These are phyloP conservation scores for Phialophora expanda DNA, from an alignment of 2,329 filamentous ascomycete species.

Conservation along the genomic window DNA sequence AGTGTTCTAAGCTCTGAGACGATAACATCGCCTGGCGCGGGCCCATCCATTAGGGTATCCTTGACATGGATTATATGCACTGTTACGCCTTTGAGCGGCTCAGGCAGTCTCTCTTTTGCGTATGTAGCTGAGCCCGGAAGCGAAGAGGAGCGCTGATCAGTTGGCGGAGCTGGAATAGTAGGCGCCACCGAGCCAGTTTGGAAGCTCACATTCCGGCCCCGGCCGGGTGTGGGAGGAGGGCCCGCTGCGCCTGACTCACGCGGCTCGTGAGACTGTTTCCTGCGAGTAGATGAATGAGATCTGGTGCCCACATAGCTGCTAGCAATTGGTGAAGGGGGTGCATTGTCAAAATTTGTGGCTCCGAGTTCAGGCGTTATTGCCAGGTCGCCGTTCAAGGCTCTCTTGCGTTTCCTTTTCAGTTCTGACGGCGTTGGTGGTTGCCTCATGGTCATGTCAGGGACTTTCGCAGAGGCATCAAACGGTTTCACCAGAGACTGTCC, in stretches of 20 bases:
- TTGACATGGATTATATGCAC: slow-evolving; percentile 95
- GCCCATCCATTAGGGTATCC: slow-evolving; percentile 77
- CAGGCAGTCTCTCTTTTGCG: slow-evolving; percentile 24
- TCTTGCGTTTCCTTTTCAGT: slow-evolving; percentile 50
- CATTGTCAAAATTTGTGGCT: slow-evolving; percentile 24
- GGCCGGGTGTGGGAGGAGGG: slow-evolving; percentile 10
- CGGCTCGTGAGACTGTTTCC: slow-evolving; percentile 29
- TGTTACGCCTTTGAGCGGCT: slow-evolving; percentile 69
- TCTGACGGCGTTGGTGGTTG: slow-evolving; percentile 35
- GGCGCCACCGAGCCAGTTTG: slow-evolving; percentile 18
- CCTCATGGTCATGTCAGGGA: slow-evolving; percentile 28
- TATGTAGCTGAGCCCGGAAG: neutral
- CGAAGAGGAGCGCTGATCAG: slow-evolving; percentile 2
- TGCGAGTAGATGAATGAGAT: slow-evolving; percentile 20
- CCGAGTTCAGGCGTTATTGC: slow-evolving; percentile 33
- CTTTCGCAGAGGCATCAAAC: slow-evolving; percentile 5
- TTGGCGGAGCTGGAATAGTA: slow-evolving; percentile 2
- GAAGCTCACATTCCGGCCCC: slow-evolving; percentile 25
- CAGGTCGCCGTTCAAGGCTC: slow-evolving; percentile 35
- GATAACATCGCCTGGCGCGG: slow-evolving; percentile 68
- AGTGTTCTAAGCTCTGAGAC: slow-evolving; percentile 70
- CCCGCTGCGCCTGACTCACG: slow-evolving; percentile 10
- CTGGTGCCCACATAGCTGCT: slow-evolving; percentile 31
- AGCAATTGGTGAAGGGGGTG: slow-evolving; percentile 22
- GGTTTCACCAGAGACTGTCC: slow-evolving; percentile 5